Percentiles rank a stretch among this genome's conserved stretches.
phyloP scores from a whole-genome alignment of 108 stramenopile genomes.

The Chaetoceros muelleri region DNA sequence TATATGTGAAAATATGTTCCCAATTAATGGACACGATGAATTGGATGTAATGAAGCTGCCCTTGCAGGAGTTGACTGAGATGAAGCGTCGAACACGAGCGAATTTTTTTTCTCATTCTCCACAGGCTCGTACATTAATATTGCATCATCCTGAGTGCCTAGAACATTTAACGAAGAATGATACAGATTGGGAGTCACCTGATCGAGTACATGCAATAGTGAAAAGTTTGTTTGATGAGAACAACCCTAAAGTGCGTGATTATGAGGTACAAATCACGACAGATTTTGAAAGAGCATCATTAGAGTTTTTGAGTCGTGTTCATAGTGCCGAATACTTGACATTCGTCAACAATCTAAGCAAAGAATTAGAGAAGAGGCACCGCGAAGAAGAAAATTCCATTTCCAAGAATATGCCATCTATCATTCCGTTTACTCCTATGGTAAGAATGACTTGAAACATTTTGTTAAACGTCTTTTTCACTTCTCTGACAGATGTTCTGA shows the following conservation, averaged over 20 bases:
- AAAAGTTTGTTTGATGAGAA: constrained; percentile 27
- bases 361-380: constrained; percentile 54
- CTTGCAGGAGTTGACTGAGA: constrained; percentile 20
- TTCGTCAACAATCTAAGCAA: constrained; percentile 86
- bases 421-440: constrained; percentile 79
- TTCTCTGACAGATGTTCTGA: not conserved
- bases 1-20: not conserved
- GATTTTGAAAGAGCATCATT: constrained; percentile 85
- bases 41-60: not conserved
- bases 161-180: constrained; percentile 65
- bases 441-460: constrained; percentile 7
- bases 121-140: constrained; percentile 67
- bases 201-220: constrained; percentile 66
- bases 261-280: constrained; percentile 65
- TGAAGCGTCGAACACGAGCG: constrained; percentile 42
- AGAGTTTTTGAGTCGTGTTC: constrained; percentile 78
- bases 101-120: constrained; percentile 40
- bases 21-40: not conserved
- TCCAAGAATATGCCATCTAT: constrained; percentile 26
- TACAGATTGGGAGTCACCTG: constrained; percentile 85
- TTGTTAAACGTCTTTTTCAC: not conserved
- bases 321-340: constrained; percentile 77
- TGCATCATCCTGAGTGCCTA: constrained; percentile 87
- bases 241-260: constrained; percentile 16
- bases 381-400: constrained; percentile 10